Conservation (phyloP, 2,329 filamentous ascomycete genomes). For the Zymoseptoria pseudotritici region DNA sequence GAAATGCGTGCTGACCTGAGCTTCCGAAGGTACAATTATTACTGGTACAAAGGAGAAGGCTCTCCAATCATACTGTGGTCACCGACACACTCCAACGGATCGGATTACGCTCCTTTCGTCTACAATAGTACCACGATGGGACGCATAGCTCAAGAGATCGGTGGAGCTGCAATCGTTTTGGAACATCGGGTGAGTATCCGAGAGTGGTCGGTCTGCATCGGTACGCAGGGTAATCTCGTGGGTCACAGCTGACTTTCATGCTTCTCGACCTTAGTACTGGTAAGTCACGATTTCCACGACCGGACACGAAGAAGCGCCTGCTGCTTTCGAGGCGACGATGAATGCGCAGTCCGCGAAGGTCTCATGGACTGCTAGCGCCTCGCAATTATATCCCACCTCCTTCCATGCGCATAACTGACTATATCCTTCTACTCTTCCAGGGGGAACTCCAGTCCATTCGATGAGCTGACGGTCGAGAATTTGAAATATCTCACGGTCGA, state of each 20-base stretch:
- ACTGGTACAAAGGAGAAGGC: conserved; percentile 47
- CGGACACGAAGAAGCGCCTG: too few relatives aligned
- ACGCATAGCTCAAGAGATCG: conserved; percentile 44
- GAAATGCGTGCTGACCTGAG: too few relatives aligned
- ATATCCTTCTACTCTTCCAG: conserved; percentile 26
- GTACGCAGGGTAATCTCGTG: too few relatives aligned
- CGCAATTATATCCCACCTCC: too few relatives aligned
- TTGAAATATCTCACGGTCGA: conserved; percentile 49
- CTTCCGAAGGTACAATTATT: conserved; percentile 34
- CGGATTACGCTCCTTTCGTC: conserved; percentile 43
- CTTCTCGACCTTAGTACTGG: conserved; percentile 27
- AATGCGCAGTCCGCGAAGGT: too few relatives aligned
- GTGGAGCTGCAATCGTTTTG: conserved; percentile 49
- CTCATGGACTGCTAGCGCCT: neutral
- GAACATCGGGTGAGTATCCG: conserved; percentile 41
- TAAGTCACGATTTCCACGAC: neutral
- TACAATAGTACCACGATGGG: conserved; percentile 45
- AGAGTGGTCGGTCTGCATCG: too few relatives aligned
- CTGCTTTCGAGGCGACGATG: too few relatives aligned
- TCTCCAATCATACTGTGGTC: conserved; percentile 40
- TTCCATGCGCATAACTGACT: too few relatives aligned
- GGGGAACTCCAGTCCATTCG: conserved; percentile 49
- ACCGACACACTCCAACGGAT: conserved; percentile 46
- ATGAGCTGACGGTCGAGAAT: conserved; percentile 44
- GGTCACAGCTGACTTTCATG: too few relatives aligned